Evolutionary conservation across 805 yeast species (phyloP), one percentile per base, ranked within the genome.

Genomic region (Hanseniaspora lindneri): DNA sequence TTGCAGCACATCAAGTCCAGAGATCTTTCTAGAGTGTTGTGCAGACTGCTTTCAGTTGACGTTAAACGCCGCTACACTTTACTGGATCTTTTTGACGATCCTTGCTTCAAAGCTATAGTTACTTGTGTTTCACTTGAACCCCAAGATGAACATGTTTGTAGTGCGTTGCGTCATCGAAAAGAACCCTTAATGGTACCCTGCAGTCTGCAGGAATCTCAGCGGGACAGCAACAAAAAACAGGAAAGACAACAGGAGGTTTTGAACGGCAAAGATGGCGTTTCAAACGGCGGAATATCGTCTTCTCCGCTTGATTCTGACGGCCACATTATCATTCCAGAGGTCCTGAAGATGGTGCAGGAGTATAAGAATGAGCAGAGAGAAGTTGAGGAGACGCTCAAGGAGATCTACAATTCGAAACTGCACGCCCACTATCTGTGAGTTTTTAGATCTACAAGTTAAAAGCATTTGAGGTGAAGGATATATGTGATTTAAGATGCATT

Each of bases 41-140:
- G 88, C 86, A 74, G 82, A 60, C 62, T 83, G 44, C 75, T 81
- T 55, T 87, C 82, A 57, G 85, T 86, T 3, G 66, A 75, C 21
- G 67, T 73, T 0, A 57, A 56, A 1, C 67, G 74, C 7, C 68
- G 94, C 53, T 76, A 77, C 58, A 68, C 72, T 16, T 56, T 83
- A 53, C 68, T 71, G 1, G 68, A 71, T 23, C 63, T 83, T 29
- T 74, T 79, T 52, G 56, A 66, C 2, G 87, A 82, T 55, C 76
- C 80, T 10, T 82, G 83, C 78, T 81, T 82, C 58, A 64, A 63
- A 25, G 54, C 64, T 3, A 65, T 80, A 41, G 83, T 76, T 53
- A 73, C 75, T 66, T 82, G 89, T 59, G 54, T 74, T 37, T 29
- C 28, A 8, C 17, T 44, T 13, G 20, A 23, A 14, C 14, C 20